Evolutionary conservation across 164 flowering plant species (phyloP).

Genomic region (Sedum album): DNA sequence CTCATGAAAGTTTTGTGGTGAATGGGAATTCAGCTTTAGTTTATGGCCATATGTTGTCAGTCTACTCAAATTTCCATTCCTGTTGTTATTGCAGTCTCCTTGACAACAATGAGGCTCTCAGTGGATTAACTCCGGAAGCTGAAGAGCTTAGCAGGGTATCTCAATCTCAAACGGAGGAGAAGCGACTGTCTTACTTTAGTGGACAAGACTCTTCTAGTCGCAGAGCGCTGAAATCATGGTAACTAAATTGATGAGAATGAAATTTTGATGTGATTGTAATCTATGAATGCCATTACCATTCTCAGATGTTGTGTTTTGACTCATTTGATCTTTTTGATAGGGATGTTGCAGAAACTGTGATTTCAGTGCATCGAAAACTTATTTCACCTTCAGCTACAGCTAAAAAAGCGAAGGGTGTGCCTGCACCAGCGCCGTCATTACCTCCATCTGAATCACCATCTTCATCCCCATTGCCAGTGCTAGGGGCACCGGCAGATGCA

Average conservation of each 20-base stretch:
- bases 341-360: background rate
- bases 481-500: too few relatives aligned
- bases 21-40: too few relatives aligned
- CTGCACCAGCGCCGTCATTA: background rate
- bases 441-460: slow-evolving; percentile 10
- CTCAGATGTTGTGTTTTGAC: background rate
- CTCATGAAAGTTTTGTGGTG: too few relatives aligned
- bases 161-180: slow-evolving; percentile 1
- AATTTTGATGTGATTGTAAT: background rate
- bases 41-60: too few relatives aligned
- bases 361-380: background rate
- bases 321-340: background rate
- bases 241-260: background rate
- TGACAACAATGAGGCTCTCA: background rate
- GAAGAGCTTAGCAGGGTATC: background rate
- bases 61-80: background rate
- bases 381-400: background rate
- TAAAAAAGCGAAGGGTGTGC: background rate
- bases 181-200: background rate
- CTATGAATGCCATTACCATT: background rate
- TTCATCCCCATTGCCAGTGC: slow-evolving; percentile 22
- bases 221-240: slow-evolving; percentile 6
- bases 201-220: background rate
- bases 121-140: background rate
- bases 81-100: background rate